These are phyloP conservation scores for Anisogramma anomala DNA, from an alignment of 2,329 filamentous ascomycete species.

Conservation along the genomic window DNA sequence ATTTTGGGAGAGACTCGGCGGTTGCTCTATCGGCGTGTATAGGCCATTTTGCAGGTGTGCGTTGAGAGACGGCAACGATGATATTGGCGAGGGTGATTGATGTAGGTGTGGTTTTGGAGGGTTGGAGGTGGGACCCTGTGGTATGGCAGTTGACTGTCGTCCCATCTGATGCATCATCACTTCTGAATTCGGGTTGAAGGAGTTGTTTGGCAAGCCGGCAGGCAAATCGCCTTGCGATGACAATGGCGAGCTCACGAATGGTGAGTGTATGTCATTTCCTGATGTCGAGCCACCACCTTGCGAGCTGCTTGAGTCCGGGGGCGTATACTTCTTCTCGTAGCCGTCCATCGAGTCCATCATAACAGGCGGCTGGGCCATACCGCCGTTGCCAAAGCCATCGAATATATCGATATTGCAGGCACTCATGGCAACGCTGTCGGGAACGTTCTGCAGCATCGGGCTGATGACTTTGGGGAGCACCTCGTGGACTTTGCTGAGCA, in stretches of 20 bases:
- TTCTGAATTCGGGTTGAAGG: conserved; percentile 38
- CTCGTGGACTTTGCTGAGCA: conserved; percentile 66
- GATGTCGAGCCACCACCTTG: conserved; percentile 20
- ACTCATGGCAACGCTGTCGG: conserved; percentile 33
- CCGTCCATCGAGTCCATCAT: conserved; percentile 39
- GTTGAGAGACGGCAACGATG: conserved; percentile 23
- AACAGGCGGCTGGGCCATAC: conserved; percentile 44
- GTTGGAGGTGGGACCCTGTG: conserved; percentile 11
- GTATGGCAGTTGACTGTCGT: conserved; percentile 21
- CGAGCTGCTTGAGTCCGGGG: conserved; percentile 29
- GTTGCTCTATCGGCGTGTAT: conserved; percentile 22
- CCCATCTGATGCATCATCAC: conserved; percentile 42
- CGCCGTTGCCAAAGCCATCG: conserved; percentile 52
- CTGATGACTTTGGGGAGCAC: conserved; percentile 51
- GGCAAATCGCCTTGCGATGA: conserved; percentile 41
- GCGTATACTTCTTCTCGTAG: conserved; percentile 33
- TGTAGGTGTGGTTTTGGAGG: conserved; percentile 21
- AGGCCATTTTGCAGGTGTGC: conserved; percentile 25
- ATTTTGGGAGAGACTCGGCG: conserved; percentile 22
- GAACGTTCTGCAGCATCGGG: conserved; percentile 47
- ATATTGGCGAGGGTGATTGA: conserved; percentile 23
- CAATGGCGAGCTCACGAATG: conserved; percentile 44
- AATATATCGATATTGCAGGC: conserved; percentile 46
- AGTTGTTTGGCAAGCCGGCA: conserved; percentile 28
- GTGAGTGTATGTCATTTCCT: conserved; percentile 34